These are phyloP conservation scores for Cyclotella atomus DNA, from an alignment of 108 stramenopile genomes.

Conservation along the genomic window DNA sequence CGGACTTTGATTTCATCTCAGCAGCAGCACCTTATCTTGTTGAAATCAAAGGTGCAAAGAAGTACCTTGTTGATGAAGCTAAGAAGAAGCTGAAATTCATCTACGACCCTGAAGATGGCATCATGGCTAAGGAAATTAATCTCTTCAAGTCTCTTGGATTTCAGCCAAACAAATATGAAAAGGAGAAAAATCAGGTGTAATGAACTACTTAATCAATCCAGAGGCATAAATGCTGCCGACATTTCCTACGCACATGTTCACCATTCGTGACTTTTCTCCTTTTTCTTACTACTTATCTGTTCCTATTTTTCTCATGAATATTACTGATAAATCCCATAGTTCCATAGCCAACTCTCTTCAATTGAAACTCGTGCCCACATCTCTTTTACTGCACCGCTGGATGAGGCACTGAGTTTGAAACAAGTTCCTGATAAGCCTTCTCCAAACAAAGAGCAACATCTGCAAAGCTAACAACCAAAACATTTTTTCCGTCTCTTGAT, in stretches of 20 bases:
- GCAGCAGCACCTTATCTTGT: slow-evolving; percentile 80
- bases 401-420: slow-evolving; percentile 27
- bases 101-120: slow-evolving; percentile 43
- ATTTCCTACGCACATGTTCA: no score
- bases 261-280: no score
- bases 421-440: slow-evolving; percentile 75
- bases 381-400: slow-evolving; percentile 25
- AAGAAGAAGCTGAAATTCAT: slow-evolving; percentile 48
- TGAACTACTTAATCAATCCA: background rate
- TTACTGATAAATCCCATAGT: background rate
- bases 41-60: slow-evolving; percentile 77
- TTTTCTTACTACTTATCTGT: no score
- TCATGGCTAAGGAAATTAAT: slow-evolving; percentile 43
- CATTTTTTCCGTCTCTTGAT: slow-evolving; percentile 86
- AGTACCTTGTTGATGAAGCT: slow-evolving; percentile 74
- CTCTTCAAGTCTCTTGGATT: slow-evolving; percentile 47
- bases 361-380: no score
- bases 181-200: background rate
- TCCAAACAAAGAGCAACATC: slow-evolving; percentile 89
- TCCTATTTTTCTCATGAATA: background rate
- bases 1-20: slow-evolving; percentile 87
- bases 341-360: no score
- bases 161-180: slow-evolving; percentile 12
- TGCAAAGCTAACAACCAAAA: slow-evolving; percentile 89
- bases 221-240: no score